Evolutionary conservation across 768 basidiomycete genomes (phyloP), one percentile per base, ranked within the genome.

Genomic region (Lactarius hatsudake): DNA sequence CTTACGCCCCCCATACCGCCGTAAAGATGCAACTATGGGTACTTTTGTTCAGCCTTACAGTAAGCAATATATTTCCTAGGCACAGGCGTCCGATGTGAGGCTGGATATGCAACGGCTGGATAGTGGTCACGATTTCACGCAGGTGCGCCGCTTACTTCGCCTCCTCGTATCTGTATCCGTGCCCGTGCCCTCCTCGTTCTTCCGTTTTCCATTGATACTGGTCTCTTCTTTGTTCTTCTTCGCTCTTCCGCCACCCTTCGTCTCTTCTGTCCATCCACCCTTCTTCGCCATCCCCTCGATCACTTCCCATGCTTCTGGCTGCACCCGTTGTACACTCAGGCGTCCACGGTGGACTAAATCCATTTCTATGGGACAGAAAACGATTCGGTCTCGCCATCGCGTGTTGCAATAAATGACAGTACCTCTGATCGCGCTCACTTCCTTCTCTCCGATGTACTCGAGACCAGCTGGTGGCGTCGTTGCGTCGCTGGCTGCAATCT

Each of bases 281-380:
- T 78, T 82, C 62, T 85, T 81, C 0, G 92, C 89, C 60, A 98
- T 75, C 61, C 75, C 68, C 20, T 79, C 73, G 12, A 95, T 82
- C 1, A 84, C 82, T 34, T 82, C 78, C 84, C 88, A 96, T 4
- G 92, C 87, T 10, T 75, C 79, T 65, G 83, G 79, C 28, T 82
- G 79, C 0, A 94, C 93, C 5, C 86, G 83, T 76, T 98, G 95
- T 1, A 98, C 94, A 73, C 93, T 96, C 53, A 97, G 81, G 62
- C 95, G 80, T 4, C 94, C 93, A 20, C 90, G 83, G 15, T 82
- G 89, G 17, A 96, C 83, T 26, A 98, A 79, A 59, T 88, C 83
- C 93, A 95, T 96, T 10, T 73, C 90, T 89, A 74, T 28, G 20
- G 32, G 7, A 53, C 73, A 15, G n/a, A 34, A 48, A 48, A 23